Evolutionary conservation across 2,329 filamentous ascomycete genomes (phyloP).

Genomic region (Pseudogymnoascus sp.): DNA sequence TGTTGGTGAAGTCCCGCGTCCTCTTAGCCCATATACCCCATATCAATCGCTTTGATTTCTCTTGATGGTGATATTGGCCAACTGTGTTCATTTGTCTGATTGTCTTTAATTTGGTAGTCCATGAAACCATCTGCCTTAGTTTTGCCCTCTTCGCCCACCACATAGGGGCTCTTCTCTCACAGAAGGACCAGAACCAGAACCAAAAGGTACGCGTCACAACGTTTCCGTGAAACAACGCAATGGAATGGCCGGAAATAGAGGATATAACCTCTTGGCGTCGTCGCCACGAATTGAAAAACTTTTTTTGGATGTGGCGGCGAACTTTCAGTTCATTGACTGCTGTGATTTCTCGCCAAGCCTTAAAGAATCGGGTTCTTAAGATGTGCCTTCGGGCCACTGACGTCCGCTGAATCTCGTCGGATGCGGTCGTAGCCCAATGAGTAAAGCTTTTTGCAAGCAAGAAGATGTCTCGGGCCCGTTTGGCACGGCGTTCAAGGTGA

Average conservation of each 20-base stretch:
- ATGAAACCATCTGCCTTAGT: constrained; percentile 18
- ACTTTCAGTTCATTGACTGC: constrained; percentile 34
- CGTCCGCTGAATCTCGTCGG: constrained; percentile 58
- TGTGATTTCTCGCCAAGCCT: constrained; percentile 60
- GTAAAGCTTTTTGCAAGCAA: constrained; percentile 56
- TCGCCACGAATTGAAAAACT: constrained; percentile 45
- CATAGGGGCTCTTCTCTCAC: constrained; percentile 4
- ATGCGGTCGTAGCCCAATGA: constrained; percentile 60
- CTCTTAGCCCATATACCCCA: background rate
- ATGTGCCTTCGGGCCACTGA: constrained; percentile 63
- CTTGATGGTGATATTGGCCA: background rate
- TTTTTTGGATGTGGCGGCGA: constrained; percentile 43
- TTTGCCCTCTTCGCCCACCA: constrained; percentile 17
- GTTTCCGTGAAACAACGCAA: constrained; percentile 26
- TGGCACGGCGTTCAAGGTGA: constrained; percentile 51
- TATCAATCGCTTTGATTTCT: background rate
- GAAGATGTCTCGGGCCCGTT: constrained; percentile 56
- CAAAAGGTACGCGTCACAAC: constrained; percentile 24
- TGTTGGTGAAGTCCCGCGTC: background rate
- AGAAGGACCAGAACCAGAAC: constrained; percentile 32
- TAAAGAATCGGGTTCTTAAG: constrained; percentile 59
- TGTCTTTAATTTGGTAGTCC: constrained; percentile 15
- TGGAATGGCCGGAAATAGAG: constrained; percentile 22
- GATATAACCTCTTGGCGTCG: constrained; percentile 19
- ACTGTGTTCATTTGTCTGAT: background rate